Evolutionary conservation across 164 flowering plant species (phyloP), one percentile per base, ranked within the genome.

Genomic region (Chimonanthus salicifolius): DNA sequence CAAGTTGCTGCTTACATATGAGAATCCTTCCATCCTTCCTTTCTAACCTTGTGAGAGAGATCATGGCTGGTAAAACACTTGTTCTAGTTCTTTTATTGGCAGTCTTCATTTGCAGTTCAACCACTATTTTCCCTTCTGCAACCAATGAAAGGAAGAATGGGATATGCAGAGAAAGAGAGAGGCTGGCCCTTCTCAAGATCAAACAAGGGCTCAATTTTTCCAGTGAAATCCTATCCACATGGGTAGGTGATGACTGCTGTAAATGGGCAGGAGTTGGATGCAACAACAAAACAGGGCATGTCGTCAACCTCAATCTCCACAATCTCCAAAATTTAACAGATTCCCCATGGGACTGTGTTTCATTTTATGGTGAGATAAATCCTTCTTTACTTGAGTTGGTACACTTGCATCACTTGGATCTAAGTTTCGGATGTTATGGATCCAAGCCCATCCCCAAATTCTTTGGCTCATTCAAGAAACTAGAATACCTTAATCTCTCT

Each of bases 361-460:
- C 10, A 50, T 50, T 2, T 7, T 1, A 7, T 1, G 58, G 62
- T 11, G 10, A 49, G 13, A 50, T 70, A 4, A 51, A 51, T 51
- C 63, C 60, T 18, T 43, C 49, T 58, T 58, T 71, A 49, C 13
- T 71, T 2, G 58, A 69, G 50, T 48, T 69, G 71, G 49, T 49
- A 49, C 58, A 69, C 7, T 15, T 69, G 11, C 4, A 69, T 3
- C 48, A 47, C 71, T 69, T 69, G 71, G 71, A 69, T 58, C 21
- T 69, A 16, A 69, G 71, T 44, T 20, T 0, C 6, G 49, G 49
- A 18, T 6, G 16, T 49, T 69, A 49, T 21, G 5, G 5, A 15
- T 43, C 44, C 5, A 49, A 7, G 5, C 16, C 13, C 44, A 73
- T 73, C 11, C 75, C 75, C 9, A 64, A 16, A 50, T 73, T 65